Base-by-base conservation (phyloP, 352 stramenopile genomes). In the Phytophthora aleatoria region DNA sequence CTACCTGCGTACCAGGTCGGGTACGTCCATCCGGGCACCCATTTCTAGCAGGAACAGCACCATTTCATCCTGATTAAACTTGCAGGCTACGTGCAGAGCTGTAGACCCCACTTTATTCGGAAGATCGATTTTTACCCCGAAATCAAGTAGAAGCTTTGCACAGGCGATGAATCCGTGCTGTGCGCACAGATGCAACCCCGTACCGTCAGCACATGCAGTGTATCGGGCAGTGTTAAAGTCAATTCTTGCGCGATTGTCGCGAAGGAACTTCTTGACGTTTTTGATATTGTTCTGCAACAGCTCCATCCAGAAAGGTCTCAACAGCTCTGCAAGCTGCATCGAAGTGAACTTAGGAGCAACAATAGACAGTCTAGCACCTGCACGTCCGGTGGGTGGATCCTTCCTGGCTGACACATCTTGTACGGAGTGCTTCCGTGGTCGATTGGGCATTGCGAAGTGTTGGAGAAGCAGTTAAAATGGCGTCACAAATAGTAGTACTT, bases 41-140 rank as follows among this genome's bases (percentile, higher is more conserved):
- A 67, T 13, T 24, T 79, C 55, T 1, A 88, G 47, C 0, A 90
- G 67, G 27, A 80, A 83, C 16, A 50, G 45, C 24, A 80, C 58
- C 50, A 85, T 61, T 10, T 61, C 57, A 1, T 57, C 47, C 24
- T 87, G 67, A 3, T 71, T 68, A 15, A 77, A 85, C 49, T 84
- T 85, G 60, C 81, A 87, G 9, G 81, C 81, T 7, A 90, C 64
- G 39, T 90, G 76, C 16, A 90, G 51, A 7, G 81, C 65, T 26
- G 81, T 88, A 15, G 74, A 77, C 2, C 81, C 78, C 9, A 88
- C 78, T 65, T 85, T 90, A 61, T 87, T 87, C 27, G 72, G 74
- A 26, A 82, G 38, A 26, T 77, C 55, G 15, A 88, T 52, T 2
- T 58, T 63, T 24, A 74, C 52, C 11, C 76, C 74, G 11, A 68